These are phyloP conservation scores for Mycena pura DNA, from an alignment of 768 basidiomycete genomes.

Conservation along the genomic window DNA sequence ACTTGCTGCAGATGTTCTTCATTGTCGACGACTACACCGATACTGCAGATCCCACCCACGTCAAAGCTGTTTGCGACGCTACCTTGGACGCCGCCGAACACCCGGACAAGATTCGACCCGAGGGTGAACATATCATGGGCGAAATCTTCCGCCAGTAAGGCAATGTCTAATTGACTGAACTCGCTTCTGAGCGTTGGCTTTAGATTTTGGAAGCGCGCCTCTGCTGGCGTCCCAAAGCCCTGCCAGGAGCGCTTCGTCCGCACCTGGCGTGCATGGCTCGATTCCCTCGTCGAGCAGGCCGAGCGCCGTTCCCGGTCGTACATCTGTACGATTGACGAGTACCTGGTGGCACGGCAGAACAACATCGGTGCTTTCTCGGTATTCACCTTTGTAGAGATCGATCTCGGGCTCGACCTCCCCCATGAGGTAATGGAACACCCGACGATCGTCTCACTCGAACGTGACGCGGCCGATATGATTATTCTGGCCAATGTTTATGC, in stretches of 20 bases:
- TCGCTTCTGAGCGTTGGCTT: not conserved
- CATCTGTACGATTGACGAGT: constrained; percentile 8
- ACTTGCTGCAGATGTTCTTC: constrained; percentile 32
- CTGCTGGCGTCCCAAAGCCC: not conserved
- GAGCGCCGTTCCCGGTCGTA: not conserved
- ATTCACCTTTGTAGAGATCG: not conserved
- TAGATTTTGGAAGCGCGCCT: constrained; percentile 17
- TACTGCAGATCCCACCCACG: not conserved
- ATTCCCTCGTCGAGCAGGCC: constrained; percentile 10
- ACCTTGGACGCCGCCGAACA: constrained; percentile 12
- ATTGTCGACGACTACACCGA: constrained; percentile 34
- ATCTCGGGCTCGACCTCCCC: not conserved
- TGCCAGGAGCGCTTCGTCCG: constrained; percentile 11
- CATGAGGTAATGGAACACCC: not conserved
- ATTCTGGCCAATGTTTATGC: not conserved
- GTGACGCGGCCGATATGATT: not conserved
- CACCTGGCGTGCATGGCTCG: constrained; percentile 1
- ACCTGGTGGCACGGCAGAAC: constrained; percentile 6
- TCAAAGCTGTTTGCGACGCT: constrained; percentile 1
- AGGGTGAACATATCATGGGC: constrained; percentile 12
- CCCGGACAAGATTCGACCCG: constrained; percentile 3
- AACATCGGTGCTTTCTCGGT: constrained; percentile 10
- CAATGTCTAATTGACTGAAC: not conserved
- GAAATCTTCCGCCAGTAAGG: constrained; percentile 15
- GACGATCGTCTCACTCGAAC: not conserved